These are phyloP conservation scores for Rhynchospora breviuscula DNA, from an alignment of 176 grass and related monocot genomes.

Conservation along the genomic window DNA sequence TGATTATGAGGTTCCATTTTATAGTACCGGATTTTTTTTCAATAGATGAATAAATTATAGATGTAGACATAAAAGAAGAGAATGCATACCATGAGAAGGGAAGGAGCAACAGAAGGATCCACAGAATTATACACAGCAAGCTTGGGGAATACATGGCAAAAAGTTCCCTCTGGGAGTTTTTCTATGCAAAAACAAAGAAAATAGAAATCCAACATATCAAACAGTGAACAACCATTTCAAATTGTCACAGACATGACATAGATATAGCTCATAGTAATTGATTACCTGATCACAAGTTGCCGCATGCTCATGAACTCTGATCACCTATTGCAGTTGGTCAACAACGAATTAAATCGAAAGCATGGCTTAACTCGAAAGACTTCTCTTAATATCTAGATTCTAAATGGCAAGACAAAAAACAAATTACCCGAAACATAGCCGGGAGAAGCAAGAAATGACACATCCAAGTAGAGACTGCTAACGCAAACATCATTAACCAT, in stretches of 20 bases:
- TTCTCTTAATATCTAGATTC: too few relatives aligned
- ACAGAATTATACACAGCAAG: conserved; percentile 99
- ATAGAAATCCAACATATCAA: conserved; percentile 38
- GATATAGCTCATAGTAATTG: conserved; percentile 11
- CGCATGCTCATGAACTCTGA: conserved; percentile 93
- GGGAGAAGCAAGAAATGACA: too few relatives aligned
- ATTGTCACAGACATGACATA: not conserved
- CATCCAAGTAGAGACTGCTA: too few relatives aligned
- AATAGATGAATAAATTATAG: not conserved
- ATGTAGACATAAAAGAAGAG: not conserved
- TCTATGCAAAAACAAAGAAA: conserved; percentile 39
- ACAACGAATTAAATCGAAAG: too few relatives aligned
- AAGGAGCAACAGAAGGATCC: conserved; percentile 98
- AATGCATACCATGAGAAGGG: conserved; percentile 84
- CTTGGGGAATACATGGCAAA: conserved; percentile 93
- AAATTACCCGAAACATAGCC: too few relatives aligned
- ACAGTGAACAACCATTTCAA: conserved; percentile 1
- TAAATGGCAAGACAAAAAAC: too few relatives aligned
- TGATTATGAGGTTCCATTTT: not conserved
- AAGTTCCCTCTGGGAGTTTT: conserved; percentile 94
- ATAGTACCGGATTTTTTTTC: not conserved
- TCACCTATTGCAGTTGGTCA: too few relatives aligned
- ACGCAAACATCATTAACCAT: too few relatives aligned
- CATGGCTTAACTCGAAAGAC: too few relatives aligned
- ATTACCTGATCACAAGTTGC: conserved; percentile 90